Evolutionary conservation across 139 green algal species (phyloP).

Genomic region (Trebouxia sp.): DNA sequence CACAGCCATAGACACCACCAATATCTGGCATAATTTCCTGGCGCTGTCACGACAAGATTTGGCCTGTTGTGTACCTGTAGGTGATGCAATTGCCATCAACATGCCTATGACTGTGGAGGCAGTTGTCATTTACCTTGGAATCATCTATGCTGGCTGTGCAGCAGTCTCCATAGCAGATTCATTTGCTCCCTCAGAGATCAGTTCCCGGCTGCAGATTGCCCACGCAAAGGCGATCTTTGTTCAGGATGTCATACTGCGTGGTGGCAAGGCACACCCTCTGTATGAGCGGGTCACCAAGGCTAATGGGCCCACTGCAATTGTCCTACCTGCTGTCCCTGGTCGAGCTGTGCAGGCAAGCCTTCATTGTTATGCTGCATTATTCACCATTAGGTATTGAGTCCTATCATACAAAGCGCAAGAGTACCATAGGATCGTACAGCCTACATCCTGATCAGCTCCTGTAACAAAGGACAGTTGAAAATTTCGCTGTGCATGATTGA

Average conservation of each 20-base stretch:
- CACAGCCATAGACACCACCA: not conserved
- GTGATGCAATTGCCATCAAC: slow-evolving; percentile 73
- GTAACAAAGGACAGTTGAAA: too few relatives aligned
- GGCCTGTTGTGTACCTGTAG: slow-evolving; percentile 44
- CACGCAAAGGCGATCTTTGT: slow-evolving; percentile 77
- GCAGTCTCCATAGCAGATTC: slow-evolving; percentile 90
- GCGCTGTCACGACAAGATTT: too few relatives aligned
- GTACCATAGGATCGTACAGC: too few relatives aligned
- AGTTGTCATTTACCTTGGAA: slow-evolving; percentile 79
- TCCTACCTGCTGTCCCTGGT: slow-evolving; percentile 31
- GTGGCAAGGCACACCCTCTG: slow-evolving; percentile 73
- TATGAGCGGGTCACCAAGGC: slow-evolving; percentile 65
- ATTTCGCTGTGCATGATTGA: too few relatives aligned
- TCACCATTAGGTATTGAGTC: too few relatives aligned
- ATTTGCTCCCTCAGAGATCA: slow-evolving; percentile 80
- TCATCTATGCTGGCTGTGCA: slow-evolving; percentile 78
- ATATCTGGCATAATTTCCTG: too few relatives aligned
- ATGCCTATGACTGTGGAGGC: slow-evolving; percentile 79
- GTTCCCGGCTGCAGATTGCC: slow-evolving; percentile 67
- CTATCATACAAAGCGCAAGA: too few relatives aligned
- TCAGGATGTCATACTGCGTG: slow-evolving; percentile 81
- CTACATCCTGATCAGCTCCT: too few relatives aligned
- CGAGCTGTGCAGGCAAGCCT: slow-evolving; percentile 26
- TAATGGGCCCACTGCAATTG: slow-evolving; percentile 10
- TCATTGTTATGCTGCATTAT: not conserved